Percentiles rank a stretch among this genome's conserved stretches.
phyloP scores from a whole-genome alignment of 1,284 basidiomycete species.

The Earliella scabrosa region DNA sequence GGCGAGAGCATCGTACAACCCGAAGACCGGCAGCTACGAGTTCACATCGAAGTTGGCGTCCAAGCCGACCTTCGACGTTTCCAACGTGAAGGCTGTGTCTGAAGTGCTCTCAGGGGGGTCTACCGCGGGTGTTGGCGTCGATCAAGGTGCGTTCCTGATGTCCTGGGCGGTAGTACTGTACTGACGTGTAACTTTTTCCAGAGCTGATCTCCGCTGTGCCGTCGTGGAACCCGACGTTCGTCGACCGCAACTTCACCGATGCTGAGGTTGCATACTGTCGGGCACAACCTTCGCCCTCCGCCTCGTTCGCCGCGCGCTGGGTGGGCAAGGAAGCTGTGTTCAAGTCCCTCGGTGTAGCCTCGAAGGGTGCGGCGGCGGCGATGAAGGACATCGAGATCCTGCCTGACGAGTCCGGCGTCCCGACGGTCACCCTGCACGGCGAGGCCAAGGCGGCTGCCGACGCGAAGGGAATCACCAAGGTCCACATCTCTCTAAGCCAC shows the following conservation, averaged over 20 bases:
- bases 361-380: slow-evolving; percentile 89
- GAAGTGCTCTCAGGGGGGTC: slow-evolving; percentile 53
- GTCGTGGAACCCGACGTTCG: slow-evolving; percentile 87
- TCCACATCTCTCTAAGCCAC: slow-evolving; percentile 91
- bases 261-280: slow-evolving; percentile 89
- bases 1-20: slow-evolving; percentile 83
- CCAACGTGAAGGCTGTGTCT: slow-evolving; percentile 71
- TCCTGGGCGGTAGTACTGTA: slow-evolving; percentile 7
- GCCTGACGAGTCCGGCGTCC: slow-evolving; percentile 70
- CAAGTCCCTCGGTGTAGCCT: slow-evolving; percentile 93
- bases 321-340: slow-evolving; percentile 98
- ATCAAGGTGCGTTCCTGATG: slow-evolving; percentile 62
- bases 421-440: slow-evolving; percentile 81
- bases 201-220: slow-evolving; percentile 95
- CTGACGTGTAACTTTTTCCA: slow-evolving; percentile 38
- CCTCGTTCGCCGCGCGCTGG: slow-evolving; percentile 97
- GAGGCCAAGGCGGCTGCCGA: slow-evolving; percentile 80
- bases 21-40: slow-evolving; percentile 84
- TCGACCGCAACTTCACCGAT: slow-evolving; percentile 92
- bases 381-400: slow-evolving; percentile 98
- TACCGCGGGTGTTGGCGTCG: slow-evolving; percentile 80
- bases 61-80: slow-evolving; percentile 55
- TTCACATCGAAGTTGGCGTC: slow-evolving; percentile 73
- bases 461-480: slow-evolving; percentile 73
- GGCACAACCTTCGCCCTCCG: slow-evolving; percentile 83